These are phyloP conservation scores for Pseudogymnoascus sp. DNA, from an alignment of 2,329 filamentous ascomycete genomes.

Conservation along the genomic window DNA sequence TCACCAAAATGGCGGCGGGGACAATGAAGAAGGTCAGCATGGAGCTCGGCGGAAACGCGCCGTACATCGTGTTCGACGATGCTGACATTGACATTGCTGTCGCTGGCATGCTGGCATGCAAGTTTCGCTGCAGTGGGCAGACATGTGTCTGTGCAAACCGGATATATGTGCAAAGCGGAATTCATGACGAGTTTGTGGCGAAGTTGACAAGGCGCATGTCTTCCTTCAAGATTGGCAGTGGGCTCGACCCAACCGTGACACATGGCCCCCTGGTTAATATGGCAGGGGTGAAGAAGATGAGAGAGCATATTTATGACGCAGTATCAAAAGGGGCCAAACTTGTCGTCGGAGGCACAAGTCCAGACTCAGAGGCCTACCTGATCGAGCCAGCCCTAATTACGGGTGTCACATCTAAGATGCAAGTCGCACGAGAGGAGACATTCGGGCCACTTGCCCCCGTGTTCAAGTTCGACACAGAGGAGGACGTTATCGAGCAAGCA, in stretches of 20 bases:
- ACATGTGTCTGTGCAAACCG: conserved; percentile 61
- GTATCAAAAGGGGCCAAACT: conserved; percentile 55
- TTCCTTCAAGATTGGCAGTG: conserved; percentile 55
- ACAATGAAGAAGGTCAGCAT: not conserved
- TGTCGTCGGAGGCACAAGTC: conserved; percentile 52
- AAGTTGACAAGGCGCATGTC: conserved; percentile 46
- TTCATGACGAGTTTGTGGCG: conserved; percentile 56
- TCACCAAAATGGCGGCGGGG: conserved; percentile 38
- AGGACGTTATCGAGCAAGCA: conserved; percentile 53
- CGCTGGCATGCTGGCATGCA: conserved; percentile 42
- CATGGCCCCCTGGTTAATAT: conserved; percentile 56
- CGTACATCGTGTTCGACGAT: conserved; percentile 59
- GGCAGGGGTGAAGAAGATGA: conserved; percentile 50
- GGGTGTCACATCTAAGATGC: conserved; percentile 53
- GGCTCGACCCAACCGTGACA: conserved; percentile 48
- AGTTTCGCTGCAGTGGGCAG: conserved; percentile 57
- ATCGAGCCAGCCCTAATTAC: conserved; percentile 62
- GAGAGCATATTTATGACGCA: conserved; percentile 58
- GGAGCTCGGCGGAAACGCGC: conserved; percentile 36
- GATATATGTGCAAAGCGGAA: conserved; percentile 56
- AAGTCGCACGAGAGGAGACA: conserved; percentile 48
- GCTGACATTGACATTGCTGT: conserved; percentile 53
- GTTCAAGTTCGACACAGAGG: conserved; percentile 60
- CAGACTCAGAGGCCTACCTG: conserved; percentile 51
- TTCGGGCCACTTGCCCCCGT: conserved; percentile 61